A percentile compares a stretch with the other conserved stretches of the same genome.
These are phyloP conservation scores for Sugiyamaella pinicola DNA, from an alignment of 1,139 yeast species.

Conservation along the genomic window DNA sequence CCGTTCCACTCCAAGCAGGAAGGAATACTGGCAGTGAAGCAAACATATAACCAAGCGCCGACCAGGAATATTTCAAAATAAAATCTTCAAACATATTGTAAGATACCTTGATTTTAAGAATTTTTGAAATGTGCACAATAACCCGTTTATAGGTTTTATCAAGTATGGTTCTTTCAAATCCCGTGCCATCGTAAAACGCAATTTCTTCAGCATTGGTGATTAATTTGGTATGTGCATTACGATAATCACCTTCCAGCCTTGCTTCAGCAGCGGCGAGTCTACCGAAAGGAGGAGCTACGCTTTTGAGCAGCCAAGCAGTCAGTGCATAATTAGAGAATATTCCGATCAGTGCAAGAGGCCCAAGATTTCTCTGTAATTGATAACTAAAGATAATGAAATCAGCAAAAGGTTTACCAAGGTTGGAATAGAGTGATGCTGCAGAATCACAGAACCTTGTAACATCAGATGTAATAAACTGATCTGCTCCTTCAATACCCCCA, in stretches of 20 bases:
- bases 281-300: conserved; percentile 85
- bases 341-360: conserved; percentile 80
- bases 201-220: conserved; percentile 91
- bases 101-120: conserved; percentile 51
- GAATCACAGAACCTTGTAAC: conserved; percentile 80
- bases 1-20: conserved; percentile 46
- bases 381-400: conserved; percentile 86
- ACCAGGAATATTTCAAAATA: conserved; percentile 89
- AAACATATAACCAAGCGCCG: conserved; percentile 88
- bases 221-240: conserved; percentile 81
- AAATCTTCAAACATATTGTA: conserved; percentile 84
- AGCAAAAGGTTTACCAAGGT: conserved; percentile 87
- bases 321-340: conserved; percentile 77
- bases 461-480: conserved; percentile 84
- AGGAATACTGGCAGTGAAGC: conserved; percentile 82
- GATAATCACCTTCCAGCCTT: conserved; percentile 79
- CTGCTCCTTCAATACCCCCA: conserved; percentile 53
- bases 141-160: conserved; percentile 59
- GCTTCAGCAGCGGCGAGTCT: conserved; percentile 71
- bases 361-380: conserved; percentile 81
- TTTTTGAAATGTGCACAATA: conserved; percentile 52
- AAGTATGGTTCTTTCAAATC: conserved; percentile 74
- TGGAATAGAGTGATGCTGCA: conserved; percentile 80
- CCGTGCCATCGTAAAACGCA: conserved; percentile 89
- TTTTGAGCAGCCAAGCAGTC: conserved; percentile 75